These are phyloP conservation scores for Danielia reshetovae DNA, from an alignment of 805 yeast species.

Conservation along the genomic window DNA sequence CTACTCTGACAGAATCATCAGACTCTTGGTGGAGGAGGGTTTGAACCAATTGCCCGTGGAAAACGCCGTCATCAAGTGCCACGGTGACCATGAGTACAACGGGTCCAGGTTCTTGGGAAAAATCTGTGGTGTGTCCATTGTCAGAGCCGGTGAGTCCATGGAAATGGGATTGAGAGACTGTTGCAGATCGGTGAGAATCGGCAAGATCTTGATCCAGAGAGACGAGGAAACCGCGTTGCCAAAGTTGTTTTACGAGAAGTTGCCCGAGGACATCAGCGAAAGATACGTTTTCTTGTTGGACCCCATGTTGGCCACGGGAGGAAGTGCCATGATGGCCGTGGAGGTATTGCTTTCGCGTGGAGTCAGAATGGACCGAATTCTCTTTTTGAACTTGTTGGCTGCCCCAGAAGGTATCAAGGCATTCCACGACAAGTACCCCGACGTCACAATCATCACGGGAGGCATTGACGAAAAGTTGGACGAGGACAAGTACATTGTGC, in stretches of 20 bases:
- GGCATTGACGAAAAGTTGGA: slow-evolving; percentile 85
- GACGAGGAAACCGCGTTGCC: slow-evolving; percentile 97
- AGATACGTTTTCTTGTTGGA: slow-evolving; percentile 89
- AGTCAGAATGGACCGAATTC: slow-evolving; percentile 80
- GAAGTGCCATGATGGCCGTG: slow-evolving; percentile 95
- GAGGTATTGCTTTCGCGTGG: slow-evolving; percentile 86
- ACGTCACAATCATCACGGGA: slow-evolving; percentile 87
- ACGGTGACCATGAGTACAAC: slow-evolving; percentile 63
- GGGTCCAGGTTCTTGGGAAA: slow-evolving; percentile 87
- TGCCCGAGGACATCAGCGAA: slow-evolving; percentile 87
- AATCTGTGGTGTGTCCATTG: slow-evolving; percentile 97
- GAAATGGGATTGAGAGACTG: slow-evolving; percentile 98
- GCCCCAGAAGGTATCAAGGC: slow-evolving; percentile 90
- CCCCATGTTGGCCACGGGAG: slow-evolving; percentile 99
- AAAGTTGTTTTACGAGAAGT: slow-evolving; percentile 84
- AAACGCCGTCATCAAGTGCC: slow-evolving; percentile 62
- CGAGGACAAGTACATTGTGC: slow-evolving; percentile 79
- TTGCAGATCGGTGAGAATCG: slow-evolving; percentile 92
- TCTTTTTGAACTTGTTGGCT: slow-evolving; percentile 87
- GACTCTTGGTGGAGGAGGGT: slow-evolving; percentile 92
- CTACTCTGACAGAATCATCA: slow-evolving; percentile 90
- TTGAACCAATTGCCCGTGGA: slow-evolving; percentile 91
- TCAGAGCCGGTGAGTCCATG: slow-evolving; percentile 99
- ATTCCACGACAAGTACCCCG: slow-evolving; percentile 76
- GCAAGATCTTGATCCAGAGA: slow-evolving; percentile 94